A percentile compares a stretch with the other conserved stretches of the same genome.
These are phyloP conservation scores for Sporodiniella umbellata DNA, from an alignment of 371 early-diverging fungal species.

Conservation along the genomic window DNA sequence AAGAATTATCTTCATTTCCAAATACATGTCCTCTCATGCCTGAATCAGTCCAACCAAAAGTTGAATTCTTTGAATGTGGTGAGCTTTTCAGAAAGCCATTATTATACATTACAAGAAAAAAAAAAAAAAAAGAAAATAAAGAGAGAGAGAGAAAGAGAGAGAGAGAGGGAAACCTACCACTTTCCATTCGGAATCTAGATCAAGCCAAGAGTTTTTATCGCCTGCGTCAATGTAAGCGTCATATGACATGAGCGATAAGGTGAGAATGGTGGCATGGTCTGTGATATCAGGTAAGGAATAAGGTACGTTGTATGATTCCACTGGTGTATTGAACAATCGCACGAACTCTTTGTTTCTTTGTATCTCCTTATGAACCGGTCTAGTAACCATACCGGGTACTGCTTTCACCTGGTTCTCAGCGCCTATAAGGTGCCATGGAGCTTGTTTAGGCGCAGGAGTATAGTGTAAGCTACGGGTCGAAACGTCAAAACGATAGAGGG, in stretches of 20 bases:
- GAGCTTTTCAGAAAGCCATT: no score
- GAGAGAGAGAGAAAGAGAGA: neutral
- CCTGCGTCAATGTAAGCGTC: constrained; percentile 70
- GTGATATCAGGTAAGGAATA: constrained; percentile 67
- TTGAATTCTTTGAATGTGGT: constrained; percentile 54
- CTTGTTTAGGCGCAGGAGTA: neutral
- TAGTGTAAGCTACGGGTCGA: neutral
- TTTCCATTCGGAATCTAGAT: constrained; percentile 69
- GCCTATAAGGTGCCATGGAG: neutral
- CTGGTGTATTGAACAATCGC: neutral
- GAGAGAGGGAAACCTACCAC: constrained; percentile 41
- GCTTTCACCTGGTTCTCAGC: neutral
- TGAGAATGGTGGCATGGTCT: constrained; percentile 64
- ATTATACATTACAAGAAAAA: neutral
- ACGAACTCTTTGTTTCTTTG: neutral
- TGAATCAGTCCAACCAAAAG: constrained; percentile 87
- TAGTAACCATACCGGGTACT: neutral
- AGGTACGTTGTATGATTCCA: constrained; percentile 16
- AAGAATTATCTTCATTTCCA: constrained; percentile 59
- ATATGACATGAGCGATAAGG: constrained; percentile 74
- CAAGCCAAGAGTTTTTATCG: constrained; percentile 66
- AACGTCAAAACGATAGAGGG: neutral
- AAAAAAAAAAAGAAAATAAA: neutral
- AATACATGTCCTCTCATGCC: constrained; percentile 93
- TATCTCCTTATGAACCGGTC: neutral